These are phyloP conservation scores for Silene conica DNA, from an alignment of 148 eudicot genomes.

Conservation along the genomic window DNA sequence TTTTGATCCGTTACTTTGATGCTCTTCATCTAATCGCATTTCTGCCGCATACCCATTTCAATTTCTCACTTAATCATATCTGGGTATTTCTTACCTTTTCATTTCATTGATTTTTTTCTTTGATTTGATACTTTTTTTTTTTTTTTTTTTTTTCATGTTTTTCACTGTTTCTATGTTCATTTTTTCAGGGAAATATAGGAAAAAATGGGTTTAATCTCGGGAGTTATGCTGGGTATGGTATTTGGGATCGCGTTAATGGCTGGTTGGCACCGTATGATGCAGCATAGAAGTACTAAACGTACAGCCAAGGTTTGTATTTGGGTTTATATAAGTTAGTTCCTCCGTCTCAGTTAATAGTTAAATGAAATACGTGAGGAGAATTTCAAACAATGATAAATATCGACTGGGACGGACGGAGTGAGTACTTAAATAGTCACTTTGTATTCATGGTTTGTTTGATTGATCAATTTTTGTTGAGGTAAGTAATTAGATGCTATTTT, in stretches of 20 bases:
- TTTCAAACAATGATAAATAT: too few species aligned
- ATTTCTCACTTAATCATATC: slow-evolving; percentile 4
- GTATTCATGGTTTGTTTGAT: slow-evolving; percentile 3
- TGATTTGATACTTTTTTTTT: not conserved
- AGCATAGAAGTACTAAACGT: slow-evolving; percentile 64
- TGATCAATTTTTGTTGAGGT: slow-evolving; percentile 1
- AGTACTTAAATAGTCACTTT: not conserved
- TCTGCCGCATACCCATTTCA: slow-evolving; percentile 3
- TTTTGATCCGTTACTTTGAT: slow-evolving; percentile 20
- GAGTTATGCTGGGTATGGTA: slow-evolving; percentile 68
- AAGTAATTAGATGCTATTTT: slow-evolving; percentile 1
- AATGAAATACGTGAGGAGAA: too few species aligned
- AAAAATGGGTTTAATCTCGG: slow-evolving; percentile 85
- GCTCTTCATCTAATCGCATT: slow-evolving; percentile 9
- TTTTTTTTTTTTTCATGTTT: not conserved
- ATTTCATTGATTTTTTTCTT: not conserved
- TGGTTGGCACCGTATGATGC: slow-evolving; percentile 90
- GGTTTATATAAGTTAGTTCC: not conserved
- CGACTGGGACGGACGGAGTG: too few species aligned
- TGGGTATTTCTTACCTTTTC: slow-evolving; percentile 8
- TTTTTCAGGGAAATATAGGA: slow-evolving; percentile 17
- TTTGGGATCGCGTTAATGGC: slow-evolving; percentile 82
- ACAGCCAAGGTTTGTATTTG: slow-evolving; percentile 49
- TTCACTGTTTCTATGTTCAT: slow-evolving; percentile 2
- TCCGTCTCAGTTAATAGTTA: too few species aligned